phyloP scores from a whole-genome alignment of 805 yeast species.

The Metschnikowia baotianmanensis region DNA sequence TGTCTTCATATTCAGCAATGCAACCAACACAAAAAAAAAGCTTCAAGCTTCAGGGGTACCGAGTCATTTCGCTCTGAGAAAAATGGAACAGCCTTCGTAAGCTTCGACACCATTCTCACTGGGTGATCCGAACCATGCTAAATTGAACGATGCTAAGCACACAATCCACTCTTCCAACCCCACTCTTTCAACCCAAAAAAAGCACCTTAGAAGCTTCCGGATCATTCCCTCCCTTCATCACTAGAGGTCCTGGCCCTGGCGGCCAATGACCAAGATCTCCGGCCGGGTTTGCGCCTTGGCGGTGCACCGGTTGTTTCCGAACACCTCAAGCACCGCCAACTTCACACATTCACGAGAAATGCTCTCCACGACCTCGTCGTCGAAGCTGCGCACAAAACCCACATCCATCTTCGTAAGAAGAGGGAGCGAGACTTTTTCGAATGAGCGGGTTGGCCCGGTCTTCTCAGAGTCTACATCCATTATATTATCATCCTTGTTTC shows the following conservation, averaged over 20 bases:
- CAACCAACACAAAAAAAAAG: too few species aligned
- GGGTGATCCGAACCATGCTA: too few species aligned
- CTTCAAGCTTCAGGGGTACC: too few species aligned
- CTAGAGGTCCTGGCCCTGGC: slow-evolving; percentile 41
- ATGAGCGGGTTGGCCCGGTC: not conserved
- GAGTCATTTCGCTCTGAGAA: too few species aligned
- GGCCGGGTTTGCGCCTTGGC: slow-evolving; percentile 48
- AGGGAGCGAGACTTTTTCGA: slow-evolving; percentile 41
- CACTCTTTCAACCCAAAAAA: too few species aligned
- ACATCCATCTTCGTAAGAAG: slow-evolving; percentile 65
- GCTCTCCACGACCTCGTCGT: slow-evolving; percentile 61
- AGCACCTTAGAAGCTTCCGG: too few species aligned
- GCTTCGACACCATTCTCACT: too few species aligned
- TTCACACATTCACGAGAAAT: slow-evolving; percentile 60
- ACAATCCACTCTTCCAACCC: too few species aligned
- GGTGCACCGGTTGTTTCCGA: slow-evolving; percentile 73
- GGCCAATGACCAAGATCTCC: slow-evolving; percentile 65
- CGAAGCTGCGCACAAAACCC: slow-evolving; percentile 77
- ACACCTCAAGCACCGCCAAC: slow-evolving; percentile 69
- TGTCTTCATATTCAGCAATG: too few species aligned
- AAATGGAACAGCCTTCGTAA: too few species aligned
- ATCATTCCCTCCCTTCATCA: not conserved
- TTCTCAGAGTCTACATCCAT: not conserved
- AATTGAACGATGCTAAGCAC: too few species aligned
- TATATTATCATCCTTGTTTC: slow-evolving; percentile 21